These are phyloP conservation scores for Cyclotella cryptica DNA, from an alignment of 108 stramenopile species.

Conservation along the genomic window DNA sequence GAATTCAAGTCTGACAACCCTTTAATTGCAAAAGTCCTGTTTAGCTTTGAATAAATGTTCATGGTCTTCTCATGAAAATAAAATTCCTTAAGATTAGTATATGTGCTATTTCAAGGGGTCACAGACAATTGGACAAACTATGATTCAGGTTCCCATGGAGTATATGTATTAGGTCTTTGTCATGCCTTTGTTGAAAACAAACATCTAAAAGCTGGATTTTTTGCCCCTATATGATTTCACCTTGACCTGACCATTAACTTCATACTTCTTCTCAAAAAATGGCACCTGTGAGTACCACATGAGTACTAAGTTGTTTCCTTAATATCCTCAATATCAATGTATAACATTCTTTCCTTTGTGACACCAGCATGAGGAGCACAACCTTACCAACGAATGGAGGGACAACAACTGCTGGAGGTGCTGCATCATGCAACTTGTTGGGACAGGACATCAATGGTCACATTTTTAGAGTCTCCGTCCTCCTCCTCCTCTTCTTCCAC, in stretches of 20 bases:
- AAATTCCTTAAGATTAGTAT: constrained; percentile 26
- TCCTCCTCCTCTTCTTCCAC: too few relatives aligned
- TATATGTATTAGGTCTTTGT: constrained; percentile 93
- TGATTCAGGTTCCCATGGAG: constrained; percentile 91
- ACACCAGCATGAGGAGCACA: too few relatives aligned
- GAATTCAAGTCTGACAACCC: constrained; percentile 62
- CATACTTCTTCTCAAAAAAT: background rate
- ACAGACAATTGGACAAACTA: constrained; percentile 15
- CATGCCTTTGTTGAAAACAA: constrained; percentile 72
- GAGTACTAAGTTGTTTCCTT: too few relatives aligned
- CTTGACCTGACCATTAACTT: constrained; percentile 18
- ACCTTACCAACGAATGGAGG: too few relatives aligned
- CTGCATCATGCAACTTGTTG: too few relatives aligned
- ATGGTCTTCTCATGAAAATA: constrained; percentile 59
- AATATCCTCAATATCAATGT: too few relatives aligned
- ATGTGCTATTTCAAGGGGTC: constrained; percentile 87
- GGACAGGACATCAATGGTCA: too few relatives aligned
- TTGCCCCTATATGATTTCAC: constrained; percentile 73
- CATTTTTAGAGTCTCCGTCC: too few relatives aligned
- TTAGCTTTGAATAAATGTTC: constrained; percentile 85
- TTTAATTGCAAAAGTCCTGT: constrained; percentile 83
- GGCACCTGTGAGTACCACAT: too few relatives aligned
- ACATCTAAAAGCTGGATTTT: constrained; percentile 69
- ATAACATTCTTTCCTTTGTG: too few relatives aligned
- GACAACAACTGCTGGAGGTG: too few relatives aligned